phyloP scores from a whole-genome alignment of 2,329 filamentous ascomycete genomes.

The Raffaelea albimanens region DNA sequence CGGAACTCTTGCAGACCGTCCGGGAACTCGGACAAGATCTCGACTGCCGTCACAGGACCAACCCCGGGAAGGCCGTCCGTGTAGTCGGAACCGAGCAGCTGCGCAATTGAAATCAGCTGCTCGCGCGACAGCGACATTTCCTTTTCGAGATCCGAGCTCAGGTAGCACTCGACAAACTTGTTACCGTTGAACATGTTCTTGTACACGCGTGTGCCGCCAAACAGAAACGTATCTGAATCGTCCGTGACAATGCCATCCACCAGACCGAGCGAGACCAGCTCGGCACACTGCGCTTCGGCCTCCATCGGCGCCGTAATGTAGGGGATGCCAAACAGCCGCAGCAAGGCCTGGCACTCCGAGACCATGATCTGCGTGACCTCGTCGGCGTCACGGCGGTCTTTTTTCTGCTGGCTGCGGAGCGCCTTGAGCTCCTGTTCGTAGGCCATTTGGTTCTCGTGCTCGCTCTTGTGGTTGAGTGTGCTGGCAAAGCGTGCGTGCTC shows the following conservation, averaged over 20 bases:
- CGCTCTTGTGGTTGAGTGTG: slow-evolving; percentile 68
- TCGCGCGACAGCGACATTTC: slow-evolving; percentile 82
- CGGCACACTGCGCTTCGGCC: slow-evolving; percentile 93
- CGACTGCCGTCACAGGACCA: slow-evolving; percentile 87
- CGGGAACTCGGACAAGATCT: slow-evolving; percentile 86
- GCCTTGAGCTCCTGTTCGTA: slow-evolving; percentile 84
- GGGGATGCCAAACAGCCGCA: slow-evolving; percentile 83
- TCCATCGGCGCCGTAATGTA: slow-evolving; percentile 99
- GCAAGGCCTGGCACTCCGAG: slow-evolving; percentile 82
- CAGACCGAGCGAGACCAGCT: slow-evolving; percentile 74
- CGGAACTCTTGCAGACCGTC: slow-evolving; percentile 63
- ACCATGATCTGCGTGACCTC: slow-evolving; percentile 97
- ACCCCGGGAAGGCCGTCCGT: slow-evolving; percentile 86
- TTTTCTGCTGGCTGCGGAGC: slow-evolving; percentile 88
- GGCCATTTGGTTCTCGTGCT: slow-evolving; percentile 60
- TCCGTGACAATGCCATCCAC: slow-evolving; percentile 98
- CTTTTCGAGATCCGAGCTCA: slow-evolving; percentile 72
- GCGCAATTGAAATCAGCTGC: slow-evolving; percentile 81
- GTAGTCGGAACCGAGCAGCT: slow-evolving; percentile 89
- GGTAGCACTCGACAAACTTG: slow-evolving; percentile 95
- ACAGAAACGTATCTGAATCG: slow-evolving; percentile 92
- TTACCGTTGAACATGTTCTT: slow-evolving; percentile 99
- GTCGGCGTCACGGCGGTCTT: slow-evolving; percentile 89
- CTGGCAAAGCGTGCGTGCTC: slow-evolving; percentile 91
- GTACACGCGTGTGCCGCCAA: slow-evolving; percentile 92